A percentile compares a stretch with the other conserved stretches of the same genome.
phyloP scores from a whole-genome alignment of 1,139 yeast species.

The Debaryomycetaceae sp. region DNA sequence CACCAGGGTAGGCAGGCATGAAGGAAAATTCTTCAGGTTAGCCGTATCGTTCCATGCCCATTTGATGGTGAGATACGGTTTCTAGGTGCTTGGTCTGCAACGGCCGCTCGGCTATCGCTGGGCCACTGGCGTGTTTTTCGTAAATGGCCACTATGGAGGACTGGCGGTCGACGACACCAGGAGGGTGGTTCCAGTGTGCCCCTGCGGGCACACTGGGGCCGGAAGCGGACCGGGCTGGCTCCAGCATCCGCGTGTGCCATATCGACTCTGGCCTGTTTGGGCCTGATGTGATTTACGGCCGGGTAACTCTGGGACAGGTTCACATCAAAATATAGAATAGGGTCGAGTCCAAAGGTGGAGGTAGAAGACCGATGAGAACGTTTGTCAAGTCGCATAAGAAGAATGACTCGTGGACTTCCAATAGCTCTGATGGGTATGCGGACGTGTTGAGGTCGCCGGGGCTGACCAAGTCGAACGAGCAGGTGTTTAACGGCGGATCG shows the following conservation, averaged over 20 bases:
- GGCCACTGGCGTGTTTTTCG: too few relatives aligned
- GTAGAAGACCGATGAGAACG: slow-evolving; percentile 33
- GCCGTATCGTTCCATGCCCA: too few relatives aligned
- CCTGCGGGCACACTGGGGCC: too few relatives aligned
- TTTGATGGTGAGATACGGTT: too few relatives aligned
- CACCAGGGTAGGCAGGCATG: too few relatives aligned
- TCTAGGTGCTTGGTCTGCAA: too few relatives aligned
- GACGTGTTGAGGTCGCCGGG: background rate
- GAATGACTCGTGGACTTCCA: slow-evolving; percentile 16
- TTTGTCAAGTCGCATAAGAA: slow-evolving; percentile 44
- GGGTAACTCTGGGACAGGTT: background rate
- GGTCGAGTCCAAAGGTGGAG: background rate
- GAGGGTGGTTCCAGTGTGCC: too few relatives aligned
- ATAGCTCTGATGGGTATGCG: background rate
- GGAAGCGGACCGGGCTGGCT: too few relatives aligned
- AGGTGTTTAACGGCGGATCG: background rate
- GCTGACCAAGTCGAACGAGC: background rate
- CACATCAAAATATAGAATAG: background rate
- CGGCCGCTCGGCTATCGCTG: too few relatives aligned
- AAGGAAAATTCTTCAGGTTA: too few relatives aligned
- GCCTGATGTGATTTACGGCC: background rate
- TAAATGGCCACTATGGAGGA: too few relatives aligned
- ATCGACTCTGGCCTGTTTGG: background rate
- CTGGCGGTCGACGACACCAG: too few relatives aligned
- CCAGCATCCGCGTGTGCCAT: background rate